Evolutionary conservation across 108 stramenopile genomes (phyloP).

Genomic region (Fragilariopsis cylindrus): DNA sequence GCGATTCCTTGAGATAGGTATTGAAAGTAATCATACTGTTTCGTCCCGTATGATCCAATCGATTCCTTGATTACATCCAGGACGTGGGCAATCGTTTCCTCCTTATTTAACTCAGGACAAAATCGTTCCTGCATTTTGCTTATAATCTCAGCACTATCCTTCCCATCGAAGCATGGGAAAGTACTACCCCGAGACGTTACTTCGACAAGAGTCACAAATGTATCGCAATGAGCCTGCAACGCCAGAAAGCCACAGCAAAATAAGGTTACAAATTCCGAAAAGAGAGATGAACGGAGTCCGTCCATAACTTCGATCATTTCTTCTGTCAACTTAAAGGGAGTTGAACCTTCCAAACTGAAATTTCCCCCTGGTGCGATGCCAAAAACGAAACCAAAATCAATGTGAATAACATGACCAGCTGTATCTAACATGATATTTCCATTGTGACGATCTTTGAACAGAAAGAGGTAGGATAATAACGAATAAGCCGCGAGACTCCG

Average conservation of each 20-base stretch:
- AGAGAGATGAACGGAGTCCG: constrained; percentile 83
- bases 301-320: constrained; percentile 97
- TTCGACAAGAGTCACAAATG: constrained; percentile 87
- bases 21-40: constrained; percentile 95
- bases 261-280: constrained; percentile 94
- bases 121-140: constrained; percentile 79
- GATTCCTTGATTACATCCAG: constrained; percentile 88
- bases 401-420: constrained; percentile 97
- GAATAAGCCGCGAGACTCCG: constrained; percentile 95
- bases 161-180: constrained; percentile 93
- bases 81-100: constrained; percentile 86
- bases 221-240: constrained; percentile 88
- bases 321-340: constrained; percentile 98
- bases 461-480: constrained; percentile 92
- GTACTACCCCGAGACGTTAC: constrained; percentile 87
- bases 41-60: constrained; percentile 84
- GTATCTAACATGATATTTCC: constrained; percentile 95
- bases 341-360: constrained; percentile 91
- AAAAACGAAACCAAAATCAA: constrained; percentile 99
- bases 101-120: constrained; percentile 76
- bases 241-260: constrained; percentile 96
- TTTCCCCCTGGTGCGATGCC: constrained; percentile 94
- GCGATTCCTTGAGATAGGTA: constrained; percentile 91
- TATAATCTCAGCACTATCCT: constrained; percentile 73
- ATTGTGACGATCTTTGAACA: constrained; percentile 98